Percentiles rank a stretch among this genome's conserved stretches.
Evolutionary conservation across 352 stramenopile genomes (phyloP).

Genomic region (Phytophthora hybrid): DNA sequence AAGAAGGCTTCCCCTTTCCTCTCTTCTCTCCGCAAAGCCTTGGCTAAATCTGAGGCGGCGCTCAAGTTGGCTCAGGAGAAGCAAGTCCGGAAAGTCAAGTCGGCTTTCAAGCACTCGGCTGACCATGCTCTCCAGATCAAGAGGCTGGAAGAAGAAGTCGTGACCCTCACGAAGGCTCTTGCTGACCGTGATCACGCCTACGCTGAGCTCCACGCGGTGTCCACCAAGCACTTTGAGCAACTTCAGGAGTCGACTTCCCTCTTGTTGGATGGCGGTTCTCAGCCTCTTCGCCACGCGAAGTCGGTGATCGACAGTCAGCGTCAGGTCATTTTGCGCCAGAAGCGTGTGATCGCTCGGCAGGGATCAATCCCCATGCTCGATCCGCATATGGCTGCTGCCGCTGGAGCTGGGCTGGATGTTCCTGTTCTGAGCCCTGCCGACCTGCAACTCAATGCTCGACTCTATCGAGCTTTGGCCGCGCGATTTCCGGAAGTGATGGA

Average conservation of each 20-base stretch:
- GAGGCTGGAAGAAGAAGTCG: neutral
- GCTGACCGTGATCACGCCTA: neutral
- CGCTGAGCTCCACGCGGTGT: neutral
- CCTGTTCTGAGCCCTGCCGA: neutral
- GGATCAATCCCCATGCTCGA: neutral
- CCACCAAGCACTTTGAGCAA: neutral
- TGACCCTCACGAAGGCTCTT: neutral
- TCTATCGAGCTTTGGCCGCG: neutral
- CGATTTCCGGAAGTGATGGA: neutral
- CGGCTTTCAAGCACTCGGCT: neutral
- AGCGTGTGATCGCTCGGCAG: neutral
- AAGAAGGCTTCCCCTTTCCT: no score
- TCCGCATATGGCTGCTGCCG: neutral
- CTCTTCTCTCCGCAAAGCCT: no score
- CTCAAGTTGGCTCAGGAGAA: no score
- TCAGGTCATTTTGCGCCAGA: neutral
- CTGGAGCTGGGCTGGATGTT: neutral
- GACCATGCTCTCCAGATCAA: neutral
- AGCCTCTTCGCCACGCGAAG: neutral
- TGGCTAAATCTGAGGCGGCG: no score
- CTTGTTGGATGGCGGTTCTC: neutral
- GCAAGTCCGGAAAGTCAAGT: no score
- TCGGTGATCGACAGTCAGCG: neutral
- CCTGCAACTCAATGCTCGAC: neutral
- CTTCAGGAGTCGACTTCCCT: neutral